phyloP scores from a whole-genome alignment of 2,329 filamentous ascomycete genomes.

The Scedosporium minutisporum region DNA sequence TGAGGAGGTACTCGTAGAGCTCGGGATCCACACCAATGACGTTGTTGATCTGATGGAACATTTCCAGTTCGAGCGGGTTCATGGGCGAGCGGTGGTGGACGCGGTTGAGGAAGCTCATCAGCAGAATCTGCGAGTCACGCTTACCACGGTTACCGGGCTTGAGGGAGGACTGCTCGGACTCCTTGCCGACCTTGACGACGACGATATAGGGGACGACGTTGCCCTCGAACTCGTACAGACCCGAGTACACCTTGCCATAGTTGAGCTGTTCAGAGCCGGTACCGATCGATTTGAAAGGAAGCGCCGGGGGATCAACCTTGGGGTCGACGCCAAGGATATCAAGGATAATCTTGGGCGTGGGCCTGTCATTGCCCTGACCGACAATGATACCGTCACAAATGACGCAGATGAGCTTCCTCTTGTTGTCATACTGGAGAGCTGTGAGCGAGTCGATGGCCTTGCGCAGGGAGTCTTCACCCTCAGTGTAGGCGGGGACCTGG shows the following conservation, averaged over 20 bases:
- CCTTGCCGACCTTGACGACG: slow-evolving; percentile 93
- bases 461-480: slow-evolving; percentile 88
- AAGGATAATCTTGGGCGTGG: slow-evolving; percentile 93
- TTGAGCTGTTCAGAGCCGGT: slow-evolving; percentile 86
- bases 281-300: slow-evolving; percentile 91
- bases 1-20: slow-evolving; percentile 91
- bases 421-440: slow-evolving; percentile 93
- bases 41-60: slow-evolving; percentile 99
- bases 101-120: slow-evolving; percentile 96
- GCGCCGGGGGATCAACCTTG: slow-evolving; percentile 86
- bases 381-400: slow-evolving; percentile 97
- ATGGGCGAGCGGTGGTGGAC: slow-evolving; percentile 91
- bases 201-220: slow-evolving; percentile 96
- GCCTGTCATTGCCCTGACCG: slow-evolving; percentile 88
- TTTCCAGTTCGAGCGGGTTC: slow-evolving; percentile 92
- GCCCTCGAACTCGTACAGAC: slow-evolving; percentile 93
- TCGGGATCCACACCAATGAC: slow-evolving; percentile 97
- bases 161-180: slow-evolving; percentile 80
- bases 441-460: slow-evolving; percentile 93
- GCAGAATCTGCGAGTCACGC: slow-evolving; percentile 89
- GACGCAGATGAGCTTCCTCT: slow-evolving; percentile 91
- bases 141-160: slow-evolving; percentile 98
- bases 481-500: slow-evolving; percentile 94
- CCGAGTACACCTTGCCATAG: slow-evolving; percentile 97
- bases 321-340: slow-evolving; percentile 96